A percentile compares a stretch with the other conserved stretches of the same genome.
Conservation (phyloP, 495 filamentous ascomycete genomes). For the Aspergillus cristatus region DNA sequence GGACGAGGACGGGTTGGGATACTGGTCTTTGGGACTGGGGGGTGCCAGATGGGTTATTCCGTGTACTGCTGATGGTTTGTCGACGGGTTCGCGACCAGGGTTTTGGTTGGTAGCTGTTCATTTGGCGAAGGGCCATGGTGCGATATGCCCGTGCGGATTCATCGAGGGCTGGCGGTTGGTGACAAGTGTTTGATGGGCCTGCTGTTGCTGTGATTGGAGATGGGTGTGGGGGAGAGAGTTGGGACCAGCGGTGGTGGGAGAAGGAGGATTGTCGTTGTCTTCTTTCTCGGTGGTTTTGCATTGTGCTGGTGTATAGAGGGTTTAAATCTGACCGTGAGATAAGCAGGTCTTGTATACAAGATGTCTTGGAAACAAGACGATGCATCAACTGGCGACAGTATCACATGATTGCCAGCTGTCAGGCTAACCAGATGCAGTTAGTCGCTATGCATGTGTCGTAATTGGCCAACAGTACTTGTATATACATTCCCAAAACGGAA, state of each 20-base stretch:
- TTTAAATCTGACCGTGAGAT: too few species aligned
- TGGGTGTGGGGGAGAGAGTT: conserved; percentile 16
- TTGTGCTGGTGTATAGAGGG: too few species aligned
- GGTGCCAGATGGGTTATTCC: conserved; percentile 6
- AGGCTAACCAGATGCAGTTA: too few species aligned
- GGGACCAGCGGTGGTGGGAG: conserved; percentile 23
- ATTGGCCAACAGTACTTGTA: too few species aligned
- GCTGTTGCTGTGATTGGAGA: conserved; percentile 12
- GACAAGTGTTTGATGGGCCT: conserved; percentile 13
- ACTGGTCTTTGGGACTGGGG: conserved; percentile 17
- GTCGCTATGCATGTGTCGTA: too few species aligned
- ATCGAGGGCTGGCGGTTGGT: conserved; percentile 18
- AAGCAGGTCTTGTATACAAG: too few species aligned
- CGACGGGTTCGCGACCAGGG: conserved; percentile 15
- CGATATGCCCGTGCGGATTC: conserved; percentile 21
- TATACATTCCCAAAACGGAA: too few species aligned
- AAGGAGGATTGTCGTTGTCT: conserved; percentile 13
- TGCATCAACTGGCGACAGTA: too few species aligned
- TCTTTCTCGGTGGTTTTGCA: too few species aligned
- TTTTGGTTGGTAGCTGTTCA: conserved; percentile 16
- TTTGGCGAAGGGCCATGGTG: conserved; percentile 22
- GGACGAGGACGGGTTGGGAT: conserved; percentile 37
- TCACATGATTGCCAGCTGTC: too few species aligned
- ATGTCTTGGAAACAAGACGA: too few species aligned
- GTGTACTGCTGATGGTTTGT: too few species aligned